Evolutionary conservation across 805 yeast genomes (phyloP).

Genomic region (Teunomyces barrocoloradensis): DNA sequence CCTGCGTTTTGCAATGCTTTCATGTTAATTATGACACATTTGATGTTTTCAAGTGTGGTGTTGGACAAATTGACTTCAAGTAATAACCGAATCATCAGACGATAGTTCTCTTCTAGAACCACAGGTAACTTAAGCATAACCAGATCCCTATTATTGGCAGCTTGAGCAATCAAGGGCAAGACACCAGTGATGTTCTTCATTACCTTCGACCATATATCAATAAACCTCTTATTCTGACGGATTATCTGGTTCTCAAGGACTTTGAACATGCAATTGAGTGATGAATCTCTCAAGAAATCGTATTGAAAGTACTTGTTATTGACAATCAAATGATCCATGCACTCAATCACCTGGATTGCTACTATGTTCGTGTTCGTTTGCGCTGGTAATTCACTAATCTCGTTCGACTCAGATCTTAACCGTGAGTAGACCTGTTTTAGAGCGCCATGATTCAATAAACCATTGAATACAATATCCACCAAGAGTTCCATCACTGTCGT

Average conservation of each 20-base stretch:
- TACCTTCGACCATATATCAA: constrained; percentile 76
- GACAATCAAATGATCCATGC: constrained; percentile 69
- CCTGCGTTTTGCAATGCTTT: no score
- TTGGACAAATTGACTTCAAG: constrained; percentile 75
- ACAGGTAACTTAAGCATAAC: constrained; percentile 49
- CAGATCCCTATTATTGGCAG: constrained; percentile 6
- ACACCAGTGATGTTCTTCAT: constrained; percentile 78
- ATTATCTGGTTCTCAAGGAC: constrained; percentile 64
- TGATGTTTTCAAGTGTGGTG: no score
- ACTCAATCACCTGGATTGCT: constrained; percentile 75
- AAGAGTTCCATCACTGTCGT: constrained; percentile 70
- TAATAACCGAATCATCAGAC: constrained; percentile 63
- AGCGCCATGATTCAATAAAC: constrained; percentile 57
- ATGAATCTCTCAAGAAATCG: constrained; percentile 74
- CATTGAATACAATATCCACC: constrained; percentile 65
- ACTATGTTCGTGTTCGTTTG: constrained; percentile 67
- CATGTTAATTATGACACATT: no score
- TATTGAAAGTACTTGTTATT: constrained; percentile 64
- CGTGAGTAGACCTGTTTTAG: constrained; percentile 66
- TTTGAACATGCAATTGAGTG: constrained; percentile 59
- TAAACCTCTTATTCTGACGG: constrained; percentile 65
- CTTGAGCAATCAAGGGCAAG: constrained; percentile 48
- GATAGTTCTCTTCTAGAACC: constrained; percentile 61
- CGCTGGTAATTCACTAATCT: constrained; percentile 42
- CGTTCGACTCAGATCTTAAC: constrained; percentile 22